Evolutionary conservation across 768 basidiomycete genomes (phyloP).

Genomic region (Podaxis sp.): DNA sequence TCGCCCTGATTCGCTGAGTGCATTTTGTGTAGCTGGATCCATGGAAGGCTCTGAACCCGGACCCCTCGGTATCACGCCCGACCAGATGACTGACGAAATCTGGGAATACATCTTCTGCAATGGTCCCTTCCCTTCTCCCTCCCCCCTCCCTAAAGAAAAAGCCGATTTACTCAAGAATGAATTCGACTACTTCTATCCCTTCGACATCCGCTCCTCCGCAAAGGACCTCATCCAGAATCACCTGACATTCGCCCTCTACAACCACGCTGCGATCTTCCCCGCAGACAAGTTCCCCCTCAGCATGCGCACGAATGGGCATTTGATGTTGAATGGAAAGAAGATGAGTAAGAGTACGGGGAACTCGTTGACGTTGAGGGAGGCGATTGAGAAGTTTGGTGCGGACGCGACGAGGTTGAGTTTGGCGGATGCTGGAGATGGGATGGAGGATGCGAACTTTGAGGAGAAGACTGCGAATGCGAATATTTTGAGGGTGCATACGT

Average conservation of each 20-base stretch:
- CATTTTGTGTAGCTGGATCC: conserved; percentile 48
- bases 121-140: conserved; percentile 69
- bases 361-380: conserved; percentile 85
- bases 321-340: conserved; percentile 98
- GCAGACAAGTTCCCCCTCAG: conserved; percentile 86
- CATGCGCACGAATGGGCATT: conserved; percentile 94
- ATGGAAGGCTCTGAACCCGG: conserved; percentile 81
- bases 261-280: conserved; percentile 94
- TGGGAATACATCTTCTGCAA: conserved; percentile 93
- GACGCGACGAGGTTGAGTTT: conserved; percentile 90
- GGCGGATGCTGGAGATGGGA: conserved; percentile 96
- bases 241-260: conserved; percentile 91
- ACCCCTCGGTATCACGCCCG: conserved; percentile 79
- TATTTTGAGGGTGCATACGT: conserved; percentile 88
- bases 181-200: conserved; percentile 96
- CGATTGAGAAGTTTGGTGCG: conserved; percentile 93
- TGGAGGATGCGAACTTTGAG: conserved; percentile 99
- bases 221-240: conserved; percentile 97
- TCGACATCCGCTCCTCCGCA: conserved; percentile 96
- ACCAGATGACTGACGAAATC: conserved; percentile 95
- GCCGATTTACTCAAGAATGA: conserved; percentile 85
- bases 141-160: conserved; percentile 72
- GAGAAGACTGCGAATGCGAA: conserved; percentile 98
- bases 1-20: background rate
- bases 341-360: conserved; percentile 99